Evolutionary conservation across 2,329 filamentous ascomycete genomes (phyloP).

Genomic region (Grosmannia serpens): DNA sequence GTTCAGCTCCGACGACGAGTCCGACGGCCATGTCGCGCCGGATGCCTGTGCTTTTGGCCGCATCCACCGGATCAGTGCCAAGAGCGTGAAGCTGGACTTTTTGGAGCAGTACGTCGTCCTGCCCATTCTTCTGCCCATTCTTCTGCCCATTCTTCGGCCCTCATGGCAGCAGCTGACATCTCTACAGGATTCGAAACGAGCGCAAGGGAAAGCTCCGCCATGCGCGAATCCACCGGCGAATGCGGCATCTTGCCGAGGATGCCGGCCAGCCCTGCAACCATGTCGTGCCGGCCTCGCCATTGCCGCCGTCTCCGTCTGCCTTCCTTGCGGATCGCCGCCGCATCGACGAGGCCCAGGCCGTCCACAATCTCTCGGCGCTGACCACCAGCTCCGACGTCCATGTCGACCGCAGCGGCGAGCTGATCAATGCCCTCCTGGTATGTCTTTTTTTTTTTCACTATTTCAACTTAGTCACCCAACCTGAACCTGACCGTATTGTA

Average conservation of each 20-base stretch:
- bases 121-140: not conserved
- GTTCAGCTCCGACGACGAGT: slow-evolving; percentile 47
- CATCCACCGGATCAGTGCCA: slow-evolving; percentile 51
- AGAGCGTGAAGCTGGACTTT: slow-evolving; percentile 60
- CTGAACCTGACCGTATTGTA: slow-evolving; percentile 16
- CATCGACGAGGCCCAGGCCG: slow-evolving; percentile 55
- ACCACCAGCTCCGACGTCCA: not conserved
- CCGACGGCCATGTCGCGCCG: slow-evolving; percentile 30
- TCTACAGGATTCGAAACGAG: slow-evolving; percentile 19
- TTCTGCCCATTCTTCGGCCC: not conserved
- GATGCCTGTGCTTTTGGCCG: slow-evolving; percentile 51
- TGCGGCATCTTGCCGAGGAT: not conserved
- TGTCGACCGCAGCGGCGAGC: slow-evolving; percentile 25
- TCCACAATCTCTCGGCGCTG: slow-evolving; percentile 39
- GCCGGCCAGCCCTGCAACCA: not conserved
- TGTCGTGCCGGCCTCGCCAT: not conserved
- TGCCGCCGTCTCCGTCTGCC: slow-evolving; percentile 8
- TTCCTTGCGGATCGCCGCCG: slow-evolving; percentile 22
- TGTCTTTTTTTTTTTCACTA: slow-evolving; percentile 22
- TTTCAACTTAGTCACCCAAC: not conserved
- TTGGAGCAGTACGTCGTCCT: slow-evolving; percentile 44
- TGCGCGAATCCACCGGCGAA: slow-evolving; percentile 5
- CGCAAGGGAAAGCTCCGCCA: slow-evolving; percentile 11
- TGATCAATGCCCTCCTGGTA: slow-evolving; percentile 53
- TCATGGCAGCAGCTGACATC: not conserved